Evolutionary conservation across 345 rosid genomes (phyloP).

Genomic region (Euphorbia lathyris): DNA sequence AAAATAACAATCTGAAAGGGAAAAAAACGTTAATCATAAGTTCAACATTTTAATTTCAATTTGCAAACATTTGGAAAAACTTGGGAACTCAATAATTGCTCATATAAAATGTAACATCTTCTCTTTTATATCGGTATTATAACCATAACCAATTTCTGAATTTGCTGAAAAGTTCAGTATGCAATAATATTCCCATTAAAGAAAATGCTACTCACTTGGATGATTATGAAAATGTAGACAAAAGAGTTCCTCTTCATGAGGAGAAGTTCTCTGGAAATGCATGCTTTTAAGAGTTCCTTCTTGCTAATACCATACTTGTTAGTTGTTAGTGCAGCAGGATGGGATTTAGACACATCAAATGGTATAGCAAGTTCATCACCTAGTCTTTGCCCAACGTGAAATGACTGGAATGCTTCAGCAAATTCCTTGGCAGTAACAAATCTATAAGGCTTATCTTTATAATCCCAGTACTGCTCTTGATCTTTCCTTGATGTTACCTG

Average conservation of each 20-base stretch:
- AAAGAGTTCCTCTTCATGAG: slow-evolving; percentile 92
- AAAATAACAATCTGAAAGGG: slow-evolving; percentile 52
- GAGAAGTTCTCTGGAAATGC: slow-evolving; percentile 66
- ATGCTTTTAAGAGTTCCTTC: slow-evolving; percentile 63
- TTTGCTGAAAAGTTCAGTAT: not conserved
- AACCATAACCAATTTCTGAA: not conserved
- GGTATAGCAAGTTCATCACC: slow-evolving; percentile 69
- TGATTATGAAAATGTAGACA: slow-evolving; percentile 60
- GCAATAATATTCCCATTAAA: not conserved
- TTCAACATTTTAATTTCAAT: not conserved
- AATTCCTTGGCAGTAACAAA: slow-evolving; percentile 58
- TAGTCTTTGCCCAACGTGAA: slow-evolving; percentile 52
- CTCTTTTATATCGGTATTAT: too few species aligned
- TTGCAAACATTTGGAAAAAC: too few species aligned
- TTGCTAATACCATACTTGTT: slow-evolving; percentile 57
- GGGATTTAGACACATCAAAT: slow-evolving; percentile 68
- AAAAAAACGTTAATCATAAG: not conserved
- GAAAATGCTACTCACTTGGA: slow-evolving; percentile 31
- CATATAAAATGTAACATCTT: too few species aligned
- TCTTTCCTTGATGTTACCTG: slow-evolving; percentile 73
- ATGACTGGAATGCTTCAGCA: slow-evolving; percentile 63
- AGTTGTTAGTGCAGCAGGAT: slow-evolving; percentile 71
- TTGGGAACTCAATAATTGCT: too few species aligned
- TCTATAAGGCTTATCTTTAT: slow-evolving; percentile 50
- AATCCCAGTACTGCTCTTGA: slow-evolving; percentile 79